Percentiles rank a stretch among this genome's conserved stretches.
Conservation (phyloP, 208 protist species). For the Wallacemonas sp. region DNA sequence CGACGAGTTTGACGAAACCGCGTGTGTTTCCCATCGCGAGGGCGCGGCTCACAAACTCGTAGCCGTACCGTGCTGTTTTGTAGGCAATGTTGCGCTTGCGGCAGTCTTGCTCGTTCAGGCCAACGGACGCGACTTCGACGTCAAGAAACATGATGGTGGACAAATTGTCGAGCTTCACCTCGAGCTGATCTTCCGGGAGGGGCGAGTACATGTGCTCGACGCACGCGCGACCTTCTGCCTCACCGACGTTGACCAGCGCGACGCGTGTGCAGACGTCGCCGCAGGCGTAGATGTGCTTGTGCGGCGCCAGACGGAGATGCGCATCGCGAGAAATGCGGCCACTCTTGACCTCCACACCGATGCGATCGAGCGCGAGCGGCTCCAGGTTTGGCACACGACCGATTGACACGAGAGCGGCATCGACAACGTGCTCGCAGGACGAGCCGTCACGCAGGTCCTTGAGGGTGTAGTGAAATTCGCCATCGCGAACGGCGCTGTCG, state of each 20-base stretch:
- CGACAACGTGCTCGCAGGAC: slow-evolving; percentile 56
- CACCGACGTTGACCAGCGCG: slow-evolving; percentile 86
- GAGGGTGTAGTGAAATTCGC: slow-evolving; percentile 80
- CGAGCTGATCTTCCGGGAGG: slow-evolving; percentile 67
- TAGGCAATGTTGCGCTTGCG: slow-evolving; percentile 72
- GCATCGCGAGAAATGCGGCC: slow-evolving; percentile 48
- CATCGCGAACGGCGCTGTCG: slow-evolving; percentile 61
- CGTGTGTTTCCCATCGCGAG: slow-evolving; percentile 87
- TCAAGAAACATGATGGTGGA: slow-evolving; percentile 94
- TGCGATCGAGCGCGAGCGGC: slow-evolving; percentile 54
- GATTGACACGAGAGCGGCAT: slow-evolving; percentile 87
- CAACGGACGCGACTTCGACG: slow-evolving; percentile 87
- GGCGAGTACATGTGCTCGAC: slow-evolving; percentile 87
- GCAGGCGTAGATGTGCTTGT: slow-evolving; percentile 88
- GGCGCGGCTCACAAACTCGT: slow-evolving; percentile 83
- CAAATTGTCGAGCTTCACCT: slow-evolving; percentile 76
- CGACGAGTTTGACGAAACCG: slow-evolving; percentile 92
- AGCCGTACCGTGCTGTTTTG: slow-evolving; percentile 88
- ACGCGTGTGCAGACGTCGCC: slow-evolving; percentile 79
- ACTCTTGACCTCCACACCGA: slow-evolving; percentile 52
- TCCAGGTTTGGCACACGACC: slow-evolving; percentile 73
- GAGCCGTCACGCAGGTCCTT: slow-evolving; percentile 48
- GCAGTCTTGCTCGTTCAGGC: slow-evolving; percentile 89
- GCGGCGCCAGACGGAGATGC: slow-evolving; percentile 62
- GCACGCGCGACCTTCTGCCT: slow-evolving; percentile 75